Evolutionary conservation across 306 rosid genomes (phyloP).

Genomic region (Lagenaria siceraria): DNA sequence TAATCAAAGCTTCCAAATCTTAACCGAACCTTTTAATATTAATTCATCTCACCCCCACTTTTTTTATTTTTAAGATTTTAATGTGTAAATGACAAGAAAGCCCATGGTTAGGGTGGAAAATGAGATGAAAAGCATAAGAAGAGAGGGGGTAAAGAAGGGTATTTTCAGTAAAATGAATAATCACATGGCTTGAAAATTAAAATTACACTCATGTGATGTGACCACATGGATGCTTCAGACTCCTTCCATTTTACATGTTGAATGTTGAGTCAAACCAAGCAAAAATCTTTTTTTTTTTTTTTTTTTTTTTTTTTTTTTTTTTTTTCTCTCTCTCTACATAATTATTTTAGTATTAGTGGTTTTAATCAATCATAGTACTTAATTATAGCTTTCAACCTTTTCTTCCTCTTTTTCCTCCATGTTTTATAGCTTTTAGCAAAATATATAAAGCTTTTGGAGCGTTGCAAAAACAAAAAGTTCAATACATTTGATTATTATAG

Average conservation of each 20-base stretch:
- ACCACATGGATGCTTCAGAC: slow-evolving; percentile 67
- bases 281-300: neutral
- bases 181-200: slow-evolving; percentile 59
- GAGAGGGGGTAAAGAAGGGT: slow-evolving; percentile 9
- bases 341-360: neutral
- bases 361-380: neutral
- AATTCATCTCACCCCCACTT: neutral
- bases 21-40: slow-evolving; percentile 42
- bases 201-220: slow-evolving; percentile 59
- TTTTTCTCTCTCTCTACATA: neutral
- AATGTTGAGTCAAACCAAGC: neutral
- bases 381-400: neutral
- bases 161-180: neutral
- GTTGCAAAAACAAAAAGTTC: neutral
- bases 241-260: slow-evolving; percentile 32
- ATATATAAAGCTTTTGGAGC: neutral
- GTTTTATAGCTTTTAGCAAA: neutral
- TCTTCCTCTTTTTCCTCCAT: slow-evolving; percentile 1
- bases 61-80: neutral
- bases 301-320: too few relatives aligned
- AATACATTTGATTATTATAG: neutral
- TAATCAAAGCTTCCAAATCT: slow-evolving; percentile 64
- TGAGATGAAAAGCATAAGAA: slow-evolving; percentile 21
- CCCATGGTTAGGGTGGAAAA: slow-evolving; percentile 22
- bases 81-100: slow-evolving; percentile 14